These are phyloP conservation scores for Kuraishia floccosa DNA, from an alignment of 805 yeast genomes.

Conservation along the genomic window DNA sequence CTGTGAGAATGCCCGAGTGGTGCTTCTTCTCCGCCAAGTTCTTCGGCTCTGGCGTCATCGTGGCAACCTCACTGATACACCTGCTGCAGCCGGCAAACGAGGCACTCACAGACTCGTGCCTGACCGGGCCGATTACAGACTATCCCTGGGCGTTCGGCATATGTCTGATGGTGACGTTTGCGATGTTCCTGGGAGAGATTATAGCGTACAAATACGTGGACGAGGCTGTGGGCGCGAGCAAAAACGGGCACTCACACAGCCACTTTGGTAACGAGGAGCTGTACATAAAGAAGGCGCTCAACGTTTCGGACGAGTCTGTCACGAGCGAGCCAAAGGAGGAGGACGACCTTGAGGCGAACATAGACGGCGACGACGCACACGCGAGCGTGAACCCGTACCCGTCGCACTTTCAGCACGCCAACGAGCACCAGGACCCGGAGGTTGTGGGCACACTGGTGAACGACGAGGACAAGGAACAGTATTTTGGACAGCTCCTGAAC, in stretches of 20 bases:
- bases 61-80: conserved; percentile 76
- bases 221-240: conserved; percentile 12
- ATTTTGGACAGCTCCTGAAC: conserved; percentile 42
- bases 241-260: conserved; percentile 32
- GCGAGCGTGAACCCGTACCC: conserved; percentile 14
- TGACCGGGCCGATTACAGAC: conserved; percentile 43
- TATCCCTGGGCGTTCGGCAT: conserved; percentile 49
- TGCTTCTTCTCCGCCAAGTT: conserved; percentile 59
- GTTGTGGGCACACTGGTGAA: conserved; percentile 22
- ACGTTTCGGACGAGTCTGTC: conserved; percentile 8
- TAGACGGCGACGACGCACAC: conserved; percentile 6
- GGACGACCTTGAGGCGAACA: conserved; percentile 4
- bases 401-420: conserved; percentile 25
- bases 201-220: conserved; percentile 36
- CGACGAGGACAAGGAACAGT: conserved; percentile 27
- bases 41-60: conserved; percentile 78
- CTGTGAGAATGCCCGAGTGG: conserved; percentile 46
- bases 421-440: conserved; percentile 27
- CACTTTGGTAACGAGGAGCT: conserved; percentile 37
- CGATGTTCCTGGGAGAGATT: conserved; percentile 41
- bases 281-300: conserved; percentile 17
- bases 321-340: background rate
- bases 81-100: conserved; percentile 60
- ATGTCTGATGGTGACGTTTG: conserved; percentile 35
- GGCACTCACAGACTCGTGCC: conserved; percentile 41